Evolutionary conservation across 768 basidiomycete genomes (phyloP).

Genomic region (Leucosporidium yakuticum): DNA sequence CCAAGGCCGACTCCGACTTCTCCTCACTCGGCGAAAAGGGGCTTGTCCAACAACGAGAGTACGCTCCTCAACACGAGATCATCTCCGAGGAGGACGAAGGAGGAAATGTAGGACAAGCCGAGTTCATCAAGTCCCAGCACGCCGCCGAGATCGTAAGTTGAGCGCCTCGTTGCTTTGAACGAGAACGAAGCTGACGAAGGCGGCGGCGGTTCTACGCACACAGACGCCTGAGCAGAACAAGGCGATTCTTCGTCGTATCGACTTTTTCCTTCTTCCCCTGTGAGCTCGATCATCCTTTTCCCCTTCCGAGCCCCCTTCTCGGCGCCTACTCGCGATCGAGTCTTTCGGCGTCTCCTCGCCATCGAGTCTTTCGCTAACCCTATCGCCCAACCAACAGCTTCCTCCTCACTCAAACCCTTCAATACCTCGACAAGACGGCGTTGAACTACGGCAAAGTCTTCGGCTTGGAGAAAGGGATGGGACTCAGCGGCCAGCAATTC

Average conservation of each 20-base stretch:
- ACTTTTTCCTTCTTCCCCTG: conserved; percentile 40
- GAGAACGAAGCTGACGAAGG: not conserved
- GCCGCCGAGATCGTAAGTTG: conserved; percentile 14
- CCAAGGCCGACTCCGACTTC: too few relatives aligned
- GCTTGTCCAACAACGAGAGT: too few relatives aligned
- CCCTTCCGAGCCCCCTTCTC: not conserved
- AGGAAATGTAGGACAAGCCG: conserved; percentile 18
- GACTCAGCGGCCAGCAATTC: conserved; percentile 8
- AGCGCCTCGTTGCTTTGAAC: not conserved
- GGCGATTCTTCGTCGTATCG: conserved; percentile 38
- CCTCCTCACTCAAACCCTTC: conserved; percentile 41
- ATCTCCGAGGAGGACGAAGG: conserved; percentile 16
- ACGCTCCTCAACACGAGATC: not conserved
- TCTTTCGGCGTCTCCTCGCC: too few relatives aligned
- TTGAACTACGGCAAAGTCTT: conserved; percentile 29
- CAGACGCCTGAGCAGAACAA: conserved; percentile 26
- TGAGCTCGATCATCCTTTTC: not conserved
- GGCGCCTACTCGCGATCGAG: too few relatives aligned
- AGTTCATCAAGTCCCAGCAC: conserved; percentile 13
- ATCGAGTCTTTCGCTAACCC: not conserved
- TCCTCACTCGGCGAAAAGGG: too few relatives aligned
- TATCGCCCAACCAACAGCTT: conserved; percentile 27
- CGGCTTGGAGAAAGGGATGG: conserved; percentile 17
- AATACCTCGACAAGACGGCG: conserved; percentile 39
- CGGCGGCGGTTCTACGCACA: too few relatives aligned